These are phyloP conservation scores for Aristolochia contorta DNA, from an alignment of 164 flowering plant species.

Conservation along the genomic window DNA sequence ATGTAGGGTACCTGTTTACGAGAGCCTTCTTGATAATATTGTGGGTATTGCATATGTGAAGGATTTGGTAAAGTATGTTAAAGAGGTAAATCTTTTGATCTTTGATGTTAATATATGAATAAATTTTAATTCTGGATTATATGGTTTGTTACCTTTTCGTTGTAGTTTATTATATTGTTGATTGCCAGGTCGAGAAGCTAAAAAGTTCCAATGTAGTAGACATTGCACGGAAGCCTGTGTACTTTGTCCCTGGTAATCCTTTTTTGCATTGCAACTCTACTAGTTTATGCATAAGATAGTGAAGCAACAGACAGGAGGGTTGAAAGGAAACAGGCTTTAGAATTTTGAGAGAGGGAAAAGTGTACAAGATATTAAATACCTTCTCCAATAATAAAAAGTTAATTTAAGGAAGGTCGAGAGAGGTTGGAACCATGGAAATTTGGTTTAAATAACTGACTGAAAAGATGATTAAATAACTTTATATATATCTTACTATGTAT, in stretches of 20 bases:
- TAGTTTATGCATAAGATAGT: neutral
- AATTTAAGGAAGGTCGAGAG: slow-evolving; percentile 11
- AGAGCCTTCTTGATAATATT: slow-evolving; percentile 90
- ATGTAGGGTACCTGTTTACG: slow-evolving; percentile 91
- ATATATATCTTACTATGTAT: no score
- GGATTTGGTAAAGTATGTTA: slow-evolving; percentile 85
- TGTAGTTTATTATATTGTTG: slow-evolving; percentile 20
- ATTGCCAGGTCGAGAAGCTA: slow-evolving; percentile 82
- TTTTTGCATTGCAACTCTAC: neutral
- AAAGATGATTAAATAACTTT: neutral
- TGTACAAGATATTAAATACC: no score
- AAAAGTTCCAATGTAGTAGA: slow-evolving; percentile 76
- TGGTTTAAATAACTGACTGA: neutral
- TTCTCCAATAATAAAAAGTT: no score
- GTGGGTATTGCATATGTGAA: slow-evolving; percentile 96
- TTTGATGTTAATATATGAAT: neutral
- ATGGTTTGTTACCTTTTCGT: slow-evolving; percentile 1
- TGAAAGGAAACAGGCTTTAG: no score
- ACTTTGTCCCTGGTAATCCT: slow-evolving; percentile 73
- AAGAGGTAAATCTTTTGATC: slow-evolving; percentile 38
- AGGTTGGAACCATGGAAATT: no score
- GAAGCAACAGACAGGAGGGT: no score
- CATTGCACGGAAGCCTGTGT: slow-evolving; percentile 95
- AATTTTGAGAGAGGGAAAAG: no score
- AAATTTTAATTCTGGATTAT: slow-evolving; percentile 8